Conservation (phyloP, 192 early-diverging fungal genomes). For the Entomortierella chlamydospora region DNA sequence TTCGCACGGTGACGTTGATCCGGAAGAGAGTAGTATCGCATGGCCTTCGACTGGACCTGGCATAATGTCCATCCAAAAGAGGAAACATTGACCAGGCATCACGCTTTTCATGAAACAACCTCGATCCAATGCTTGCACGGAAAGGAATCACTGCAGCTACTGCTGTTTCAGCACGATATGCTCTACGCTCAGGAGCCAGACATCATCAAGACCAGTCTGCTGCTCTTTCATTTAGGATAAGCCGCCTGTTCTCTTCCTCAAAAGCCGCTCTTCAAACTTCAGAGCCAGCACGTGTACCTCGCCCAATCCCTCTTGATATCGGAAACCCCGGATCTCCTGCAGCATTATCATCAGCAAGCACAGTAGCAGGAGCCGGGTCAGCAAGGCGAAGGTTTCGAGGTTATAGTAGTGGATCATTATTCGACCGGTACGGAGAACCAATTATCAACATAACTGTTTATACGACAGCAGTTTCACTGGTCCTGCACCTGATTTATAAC, state of each 20-base stretch:
- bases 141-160: conserved; percentile 5
- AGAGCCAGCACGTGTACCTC: conserved; percentile 23
- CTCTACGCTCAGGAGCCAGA: conserved; percentile 1
- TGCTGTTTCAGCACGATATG: background rate
- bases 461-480: conserved; percentile 25
- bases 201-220: conserved; percentile 3
- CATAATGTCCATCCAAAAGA: too few relatives aligned
- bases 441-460: conserved; percentile 29
- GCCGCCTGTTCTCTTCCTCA: conserved; percentile 7
- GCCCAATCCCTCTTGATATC: conserved; percentile 49
- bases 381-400: conserved; percentile 6
- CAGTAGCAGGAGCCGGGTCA: conserved; percentile 1
- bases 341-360: background rate
- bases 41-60: too few relatives aligned
- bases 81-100: too few relatives aligned
- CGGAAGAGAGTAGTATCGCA: too few relatives aligned
- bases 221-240: conserved; percentile 7
- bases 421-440: conserved; percentile 31
- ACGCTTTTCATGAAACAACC: too few relatives aligned
- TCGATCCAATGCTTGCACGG: conserved; percentile 25
- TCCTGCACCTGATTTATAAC: conserved; percentile 28
- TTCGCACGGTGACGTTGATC: background rate
- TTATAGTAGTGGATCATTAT: conserved; percentile 12
- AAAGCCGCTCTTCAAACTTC: background rate
- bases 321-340: conserved; percentile 15